Evolutionary conservation across 1,139 yeast species (phyloP).

Genomic region (Pneumocystis jirovecii): DNA sequence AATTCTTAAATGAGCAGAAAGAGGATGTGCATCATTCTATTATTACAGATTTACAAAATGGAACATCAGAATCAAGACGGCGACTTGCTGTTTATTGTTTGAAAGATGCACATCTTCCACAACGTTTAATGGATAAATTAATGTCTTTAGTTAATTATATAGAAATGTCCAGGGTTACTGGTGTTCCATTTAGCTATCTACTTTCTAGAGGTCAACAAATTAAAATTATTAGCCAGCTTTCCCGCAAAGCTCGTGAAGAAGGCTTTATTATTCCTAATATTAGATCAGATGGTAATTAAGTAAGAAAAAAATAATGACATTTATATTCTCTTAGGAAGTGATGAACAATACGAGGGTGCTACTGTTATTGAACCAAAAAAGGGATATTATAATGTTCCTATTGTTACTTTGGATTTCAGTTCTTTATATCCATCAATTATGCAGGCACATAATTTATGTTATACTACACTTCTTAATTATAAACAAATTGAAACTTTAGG

Average conservation of each 20-base stretch:
- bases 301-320: not conserved
- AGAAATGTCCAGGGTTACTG: slow-evolving; percentile 99
- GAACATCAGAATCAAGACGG: slow-evolving; percentile 81
- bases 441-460: slow-evolving; percentile 98
- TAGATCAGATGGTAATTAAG: slow-evolving; percentile 46
- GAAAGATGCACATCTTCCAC: slow-evolving; percentile 86
- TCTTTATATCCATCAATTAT: slow-evolving; percentile 94
- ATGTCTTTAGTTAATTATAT: slow-evolving; percentile 96
- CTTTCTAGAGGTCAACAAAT: slow-evolving; percentile 92
- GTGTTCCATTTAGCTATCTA: slow-evolving; percentile 88
- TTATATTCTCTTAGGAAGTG: slow-evolving; percentile 27
- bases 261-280: slow-evolving; percentile 83
- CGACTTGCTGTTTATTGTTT: slow-evolving; percentile 93
- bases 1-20: slow-evolving; percentile 85
- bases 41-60: slow-evolving; percentile 86
- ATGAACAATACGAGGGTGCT: slow-evolving; percentile 96
- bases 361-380: slow-evolving; percentile 93
- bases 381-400: slow-evolving; percentile 93
- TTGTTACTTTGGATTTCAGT: slow-evolving; percentile 94
- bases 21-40: slow-evolving; percentile 97
- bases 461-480: slow-evolving; percentile 68
- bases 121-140: slow-evolving; percentile 72
- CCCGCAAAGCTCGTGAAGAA: slow-evolving; percentile 75
- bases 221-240: slow-evolving; percentile 87
- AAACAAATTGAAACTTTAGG: slow-evolving; percentile 52